Evolutionary conservation across 2,329 filamentous ascomycete species (phyloP), one percentile per base, ranked within the genome.

Genomic region (Thermoascus crustaceus): DNA sequence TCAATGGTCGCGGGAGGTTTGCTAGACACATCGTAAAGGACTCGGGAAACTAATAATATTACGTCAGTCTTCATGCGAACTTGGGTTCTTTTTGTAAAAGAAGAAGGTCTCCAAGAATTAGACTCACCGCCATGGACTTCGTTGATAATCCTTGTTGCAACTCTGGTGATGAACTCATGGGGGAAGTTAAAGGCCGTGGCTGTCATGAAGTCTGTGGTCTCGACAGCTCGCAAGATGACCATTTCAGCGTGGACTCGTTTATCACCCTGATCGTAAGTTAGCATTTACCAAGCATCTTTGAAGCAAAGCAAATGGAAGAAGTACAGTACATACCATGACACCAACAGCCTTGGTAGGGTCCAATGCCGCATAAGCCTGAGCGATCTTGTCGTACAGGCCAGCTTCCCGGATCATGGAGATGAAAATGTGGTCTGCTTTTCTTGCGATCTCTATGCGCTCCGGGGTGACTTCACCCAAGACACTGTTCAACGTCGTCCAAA

Each of bases 391-490:
- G 47, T 68, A 68, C 10, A 68, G 51, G 18, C 65, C 66, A 9
- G 61, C 63, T 31, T 63, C 63, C 6, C 52, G 48, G 44, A 68
- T 68, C 55, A 61, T 63, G 23, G 50, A 50, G 46, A 68, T 67
- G 52, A 66, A 69, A 42, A 68, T 68, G 45, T 64, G 50, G 43
- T 67, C 63, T 6, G 64, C 63, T 39, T 61, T 45, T 24, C 64
- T 56, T 36, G 78, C 85, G 44, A 94, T 91, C 37, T 77, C 76
- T 10, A 94, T 81, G 26, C 82, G 76, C 55, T 88, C 82, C 2
- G 71, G 72, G 1, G 85, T 94, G 9, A 94, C 80, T 48, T 93
- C 87, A 22, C 88, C 88, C 1, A 94, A 68, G 41, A 94, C 81
- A 35, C 85, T 74, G 47, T 91, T 83, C n/a, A n/a, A n/a, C n/a